phyloP scores from a whole-genome alignment of 192 early-diverging fungal genomes.

The Coemansia sp. region DNA sequence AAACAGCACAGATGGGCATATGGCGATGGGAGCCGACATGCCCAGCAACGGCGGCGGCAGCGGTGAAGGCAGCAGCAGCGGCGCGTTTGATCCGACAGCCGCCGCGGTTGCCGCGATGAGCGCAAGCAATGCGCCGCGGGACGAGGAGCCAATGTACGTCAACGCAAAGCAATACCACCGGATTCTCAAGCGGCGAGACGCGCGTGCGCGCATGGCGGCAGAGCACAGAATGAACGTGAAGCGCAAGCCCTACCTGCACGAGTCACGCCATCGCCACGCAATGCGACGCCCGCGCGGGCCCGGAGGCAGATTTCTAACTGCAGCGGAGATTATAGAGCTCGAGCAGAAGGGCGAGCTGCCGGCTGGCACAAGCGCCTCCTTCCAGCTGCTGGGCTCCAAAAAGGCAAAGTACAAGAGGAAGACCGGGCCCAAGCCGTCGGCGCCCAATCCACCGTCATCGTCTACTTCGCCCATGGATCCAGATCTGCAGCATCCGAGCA shows the following conservation, averaged over 20 bases:
- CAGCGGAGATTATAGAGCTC: slow-evolving; percentile 72
- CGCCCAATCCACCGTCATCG: background rate
- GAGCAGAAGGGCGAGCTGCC: slow-evolving; percentile 54
- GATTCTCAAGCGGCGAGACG: slow-evolving; percentile 92
- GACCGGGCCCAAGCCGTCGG: slow-evolving; percentile 7
- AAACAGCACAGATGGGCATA: slow-evolving; percentile 24
- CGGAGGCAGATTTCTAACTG: slow-evolving; percentile 92
- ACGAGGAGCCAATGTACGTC: slow-evolving; percentile 93
- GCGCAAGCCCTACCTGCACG: slow-evolving; percentile 93
- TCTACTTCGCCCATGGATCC: background rate
- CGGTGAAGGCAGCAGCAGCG: slow-evolving; percentile 12
- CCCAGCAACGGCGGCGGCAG: slow-evolving; percentile 9
- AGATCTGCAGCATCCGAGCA: background rate
- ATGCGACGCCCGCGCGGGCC: slow-evolving; percentile 97
- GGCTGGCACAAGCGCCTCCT: slow-evolving; percentile 44
- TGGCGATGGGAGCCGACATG: slow-evolving; percentile 20
- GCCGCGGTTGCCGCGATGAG: slow-evolving; percentile 53
- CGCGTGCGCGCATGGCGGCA: slow-evolving; percentile 80
- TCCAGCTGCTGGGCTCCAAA: slow-evolving; percentile 33
- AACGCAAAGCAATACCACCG: slow-evolving; percentile 99
- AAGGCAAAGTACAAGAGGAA: slow-evolving; percentile 34
- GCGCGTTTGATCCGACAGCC: slow-evolving; percentile 45
- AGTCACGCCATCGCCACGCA: slow-evolving; percentile 95
- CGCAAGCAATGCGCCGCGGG: slow-evolving; percentile 45
- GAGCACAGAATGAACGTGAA: slow-evolving; percentile 71